These are phyloP conservation scores for Ophiocordyceps camponoti-saundersi DNA, from an alignment of 2,329 filamentous ascomycete genomes.

Conservation along the genomic window DNA sequence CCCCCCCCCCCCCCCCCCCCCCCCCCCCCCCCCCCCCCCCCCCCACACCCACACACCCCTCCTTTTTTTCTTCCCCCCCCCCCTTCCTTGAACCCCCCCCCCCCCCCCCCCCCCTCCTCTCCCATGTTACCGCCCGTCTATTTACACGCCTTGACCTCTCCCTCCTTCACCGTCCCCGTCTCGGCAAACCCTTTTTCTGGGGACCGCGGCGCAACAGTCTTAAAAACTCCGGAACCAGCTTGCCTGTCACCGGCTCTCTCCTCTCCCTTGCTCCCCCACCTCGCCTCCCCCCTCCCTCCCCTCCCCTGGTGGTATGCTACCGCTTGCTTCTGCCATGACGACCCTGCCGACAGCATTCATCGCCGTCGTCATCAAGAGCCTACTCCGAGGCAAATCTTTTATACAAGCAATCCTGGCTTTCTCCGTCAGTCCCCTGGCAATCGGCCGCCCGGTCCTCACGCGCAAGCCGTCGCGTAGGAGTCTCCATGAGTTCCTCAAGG, in stretches of 20 bases:
- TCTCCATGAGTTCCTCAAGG: conserved; percentile 35
- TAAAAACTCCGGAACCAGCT: not conserved
- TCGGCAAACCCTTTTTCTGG: not conserved
- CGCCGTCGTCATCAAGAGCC: conserved; percentile 36
- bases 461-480: conserved; percentile 9
- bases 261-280: not conserved
- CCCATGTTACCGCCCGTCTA: not conserved
- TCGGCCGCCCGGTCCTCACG: conserved; percentile 12
- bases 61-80: not conserved
- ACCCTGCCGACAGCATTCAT: conserved; percentile 36
- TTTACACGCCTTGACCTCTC: not conserved
- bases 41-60: not conserved
- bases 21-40: not conserved
- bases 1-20: not conserved
- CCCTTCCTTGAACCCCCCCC: too few species aligned
- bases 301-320: conserved; percentile 22
- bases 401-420: conserved; percentile 38
- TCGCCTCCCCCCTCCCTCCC: not conserved
- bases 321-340: conserved; percentile 39
- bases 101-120: not conserved
- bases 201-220: too few species aligned
- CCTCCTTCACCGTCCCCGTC: not conserved
- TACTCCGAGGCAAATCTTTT: conserved; percentile 41
- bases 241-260: not conserved
- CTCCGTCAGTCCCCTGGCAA: conserved; percentile 27